These are phyloP conservation scores for Mucuna pruriens DNA, from an alignment of 306 rosid species.

Conservation along the genomic window DNA sequence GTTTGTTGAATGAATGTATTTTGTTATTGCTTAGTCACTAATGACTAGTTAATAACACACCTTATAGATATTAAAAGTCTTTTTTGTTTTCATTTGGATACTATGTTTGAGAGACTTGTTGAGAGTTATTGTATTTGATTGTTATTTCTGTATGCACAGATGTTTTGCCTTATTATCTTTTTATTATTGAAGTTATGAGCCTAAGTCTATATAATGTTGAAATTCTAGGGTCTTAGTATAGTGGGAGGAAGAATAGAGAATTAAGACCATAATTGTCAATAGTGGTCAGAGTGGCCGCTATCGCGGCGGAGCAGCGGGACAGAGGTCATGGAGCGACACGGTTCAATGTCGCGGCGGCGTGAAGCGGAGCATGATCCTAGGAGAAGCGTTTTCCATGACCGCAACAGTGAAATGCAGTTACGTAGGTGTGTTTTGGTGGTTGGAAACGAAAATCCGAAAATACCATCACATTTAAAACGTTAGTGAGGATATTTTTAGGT, in stretches of 20 bases:
- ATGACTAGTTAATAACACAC: neutral
- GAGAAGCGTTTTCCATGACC: no score
- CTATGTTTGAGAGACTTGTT: neutral
- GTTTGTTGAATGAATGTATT: slow-evolving; percentile 45
- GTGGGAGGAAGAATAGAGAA: neutral
- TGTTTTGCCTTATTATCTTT: neutral
- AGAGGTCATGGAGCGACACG: no score
- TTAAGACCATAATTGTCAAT: no score
- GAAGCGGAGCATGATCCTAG: no score
- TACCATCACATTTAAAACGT: no score
- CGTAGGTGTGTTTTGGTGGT: no score
- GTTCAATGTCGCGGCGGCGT: no score
- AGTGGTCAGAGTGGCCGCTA: no score
- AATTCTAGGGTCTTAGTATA: neutral
- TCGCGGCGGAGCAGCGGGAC: no score
- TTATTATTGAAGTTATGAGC: neutral
- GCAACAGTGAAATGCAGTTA: no score
- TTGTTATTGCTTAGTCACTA: neutral
- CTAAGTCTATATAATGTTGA: neutral
- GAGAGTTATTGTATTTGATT: neutral
- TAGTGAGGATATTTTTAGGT: no score
- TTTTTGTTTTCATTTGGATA: neutral
- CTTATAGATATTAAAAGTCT: neutral
- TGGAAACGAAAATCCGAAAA: no score
- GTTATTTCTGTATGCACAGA: neutral